Evolutionary conservation across 164 flowering plant genomes (phyloP), one percentile per base, ranked within the genome.

Genomic region (Nelumbo lutea): DNA sequence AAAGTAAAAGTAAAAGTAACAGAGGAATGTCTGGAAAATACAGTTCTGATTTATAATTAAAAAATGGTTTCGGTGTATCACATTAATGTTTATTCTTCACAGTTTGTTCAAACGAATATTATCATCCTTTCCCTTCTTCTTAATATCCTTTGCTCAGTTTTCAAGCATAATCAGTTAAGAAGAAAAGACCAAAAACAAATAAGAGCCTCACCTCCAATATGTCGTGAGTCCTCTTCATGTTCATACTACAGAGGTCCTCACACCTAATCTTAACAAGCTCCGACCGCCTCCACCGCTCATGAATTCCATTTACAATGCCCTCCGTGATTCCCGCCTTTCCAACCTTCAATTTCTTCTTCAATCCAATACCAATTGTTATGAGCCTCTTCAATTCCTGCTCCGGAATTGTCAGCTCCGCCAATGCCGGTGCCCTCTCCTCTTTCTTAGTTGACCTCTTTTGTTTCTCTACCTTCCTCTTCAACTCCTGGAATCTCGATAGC

Each of bases 161-260:
- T 27, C 27, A 27, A 27, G 27, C 27, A 27, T 27, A 27, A 27
- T 46, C 2, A 9, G 6, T 45, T 13, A 46, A 15, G 15, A 27
- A 9, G 1, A 14, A 5, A 4, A 15, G 6, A 7, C 41, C 45
- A 38, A 27, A 7, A 47, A 6, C 11, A 66, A 7, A 60, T 51
- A 39, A 0, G 43, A 62, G 2, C 6, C 69, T 52, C 65, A 90
- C 99, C 97, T 93, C 99, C 81, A 96, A 75, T 42, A 83, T 62
- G 42, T 90, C 93, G 81, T 92, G 99, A 41, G 98, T 96, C 80
- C 98, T 83, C 87, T 87, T 90, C 98, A 96, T 93, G 74, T 93
- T 90, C 80, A 84, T 44, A 81, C 78, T 83, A 70, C 88, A 87
- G 3, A 92, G 61, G 80, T 96, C 99, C 80, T 96, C 97, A 50